Conservation (phyloP, 176 grass and related monocot species). For the sorghum (Sorghum bicolor) region Sorghum_bicolor_NCBIv3 NC_012871.2:65920001-65920500, state of each 20-base stretch:
- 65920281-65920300: not conserved
- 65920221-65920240: not conserved
- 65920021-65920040: not conserved
- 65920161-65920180: not conserved
- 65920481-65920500: not conserved
- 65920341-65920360: not conserved
- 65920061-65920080: not conserved
- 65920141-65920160: not conserved
- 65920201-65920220: not conserved
- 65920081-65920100: not conserved
- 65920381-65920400: not conserved
- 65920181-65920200: not conserved
- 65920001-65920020: too few species aligned
- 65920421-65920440: not conserved
- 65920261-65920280: not conserved
- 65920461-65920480: not conserved
- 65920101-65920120: conserved; percentile 4
- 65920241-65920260: not conserved
- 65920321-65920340: not conserved
- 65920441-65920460: not conserved
- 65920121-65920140: not conserved
- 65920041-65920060: not conserved
- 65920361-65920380: not conserved
- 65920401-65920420: not conserved
- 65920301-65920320: conserved; percentile 8